Evolutionary conservation across 2,329 filamentous ascomycete species (phyloP).

Genomic region (Aureobasidium sp.): DNA sequence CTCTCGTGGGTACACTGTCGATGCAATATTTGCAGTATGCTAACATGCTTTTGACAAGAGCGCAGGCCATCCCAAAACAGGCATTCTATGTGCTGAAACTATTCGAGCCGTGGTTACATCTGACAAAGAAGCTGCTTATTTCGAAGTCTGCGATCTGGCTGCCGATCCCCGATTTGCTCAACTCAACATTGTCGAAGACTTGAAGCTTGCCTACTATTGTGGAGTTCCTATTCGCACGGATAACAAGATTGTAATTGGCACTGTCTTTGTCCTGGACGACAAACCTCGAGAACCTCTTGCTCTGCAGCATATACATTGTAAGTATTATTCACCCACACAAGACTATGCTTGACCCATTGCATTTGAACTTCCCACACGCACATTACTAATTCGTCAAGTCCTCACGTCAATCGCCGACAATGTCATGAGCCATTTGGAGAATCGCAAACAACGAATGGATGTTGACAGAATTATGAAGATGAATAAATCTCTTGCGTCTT

Average conservation of each 20-base stretch:
- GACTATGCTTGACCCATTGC: too few relatives aligned
- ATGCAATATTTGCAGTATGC: not conserved
- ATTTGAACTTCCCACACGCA: not conserved
- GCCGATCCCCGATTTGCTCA: conserved; percentile 22
- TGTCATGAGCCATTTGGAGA: conserved; percentile 27
- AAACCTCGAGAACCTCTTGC: conserved; percentile 17
- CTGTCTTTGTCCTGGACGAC: conserved; percentile 23
- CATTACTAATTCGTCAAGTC: conserved; percentile 37
- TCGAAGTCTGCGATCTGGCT: conserved; percentile 26
- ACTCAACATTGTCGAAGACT: conserved; percentile 21
- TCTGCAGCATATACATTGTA: conserved; percentile 12
- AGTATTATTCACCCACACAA: not conserved
- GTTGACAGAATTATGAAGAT: conserved; percentile 19
- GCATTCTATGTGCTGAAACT: conserved; percentile 48
- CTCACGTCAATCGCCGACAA: conserved; percentile 50
- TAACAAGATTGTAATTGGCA: conserved; percentile 27
- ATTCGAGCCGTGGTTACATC: conserved; percentile 26
- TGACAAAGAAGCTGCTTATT: conserved; percentile 26
- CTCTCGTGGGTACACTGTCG: conserved; percentile 23
- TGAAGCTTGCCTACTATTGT: conserved; percentile 26
- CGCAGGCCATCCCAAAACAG: conserved; percentile 52
- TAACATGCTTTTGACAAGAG: not conserved
- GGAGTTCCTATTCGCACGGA: conserved; percentile 26
- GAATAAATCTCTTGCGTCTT: conserved; percentile 21
- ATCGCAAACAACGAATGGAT: conserved; percentile 27